phyloP scores from a whole-genome alignment of 1,139 yeast species.

The Diutina siamensis region DNA sequence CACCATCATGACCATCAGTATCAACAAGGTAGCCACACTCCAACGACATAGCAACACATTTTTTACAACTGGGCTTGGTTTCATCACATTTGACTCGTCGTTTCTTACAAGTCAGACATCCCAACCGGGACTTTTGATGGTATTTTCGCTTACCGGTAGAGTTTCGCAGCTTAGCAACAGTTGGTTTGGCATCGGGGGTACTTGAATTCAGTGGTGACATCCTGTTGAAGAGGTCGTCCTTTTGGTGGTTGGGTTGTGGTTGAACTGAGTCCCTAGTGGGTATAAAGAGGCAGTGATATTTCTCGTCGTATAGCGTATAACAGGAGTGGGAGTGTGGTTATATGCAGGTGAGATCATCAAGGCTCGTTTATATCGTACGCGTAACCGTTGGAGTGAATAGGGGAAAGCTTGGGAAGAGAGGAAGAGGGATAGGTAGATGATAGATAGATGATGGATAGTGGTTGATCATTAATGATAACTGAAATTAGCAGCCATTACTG shows the following conservation, averaged over 20 bases:
- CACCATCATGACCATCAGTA: conserved; percentile 9
- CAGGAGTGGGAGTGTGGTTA: not conserved
- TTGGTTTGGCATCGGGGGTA: too few species aligned
- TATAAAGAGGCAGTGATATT: not conserved
- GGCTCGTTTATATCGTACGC: too few species aligned
- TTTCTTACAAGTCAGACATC: conserved; percentile 5
- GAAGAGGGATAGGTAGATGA: not conserved
- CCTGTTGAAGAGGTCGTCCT: not conserved
- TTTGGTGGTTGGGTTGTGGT: not conserved
- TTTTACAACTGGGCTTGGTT: not conserved
- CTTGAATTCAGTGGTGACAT: not conserved
- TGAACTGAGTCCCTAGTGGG: not conserved
- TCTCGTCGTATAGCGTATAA: not conserved
- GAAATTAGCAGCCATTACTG: too few species aligned
- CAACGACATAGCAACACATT: conserved; percentile 41
- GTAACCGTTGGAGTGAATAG: not conserved
- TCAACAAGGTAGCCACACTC: conserved; percentile 47
- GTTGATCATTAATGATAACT: too few species aligned
- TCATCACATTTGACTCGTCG: conserved; percentile 6
- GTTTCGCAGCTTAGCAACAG: not conserved
- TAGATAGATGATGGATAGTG: not conserved
- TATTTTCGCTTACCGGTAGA: conserved; percentile 41
- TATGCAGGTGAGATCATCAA: not conserved
- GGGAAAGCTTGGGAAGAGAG: not conserved
- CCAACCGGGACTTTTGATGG: conserved; percentile 60